phyloP scores from a whole-genome alignment of 176 grass and related monocot genomes.

The Thinopyrum elongatum region DNA sequence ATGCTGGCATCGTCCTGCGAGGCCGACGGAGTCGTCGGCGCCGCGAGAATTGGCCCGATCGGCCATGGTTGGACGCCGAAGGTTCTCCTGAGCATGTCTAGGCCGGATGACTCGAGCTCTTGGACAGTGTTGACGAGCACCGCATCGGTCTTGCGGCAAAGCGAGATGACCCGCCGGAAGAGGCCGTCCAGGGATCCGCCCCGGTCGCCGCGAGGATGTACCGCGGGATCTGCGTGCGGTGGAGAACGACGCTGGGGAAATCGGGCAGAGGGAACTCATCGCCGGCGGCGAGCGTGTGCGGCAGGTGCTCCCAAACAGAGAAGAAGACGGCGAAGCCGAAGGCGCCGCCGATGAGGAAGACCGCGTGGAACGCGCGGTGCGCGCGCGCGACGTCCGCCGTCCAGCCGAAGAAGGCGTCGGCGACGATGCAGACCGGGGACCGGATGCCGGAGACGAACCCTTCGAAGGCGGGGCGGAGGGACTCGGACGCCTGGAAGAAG shows the following conservation, averaged over 20 bases:
- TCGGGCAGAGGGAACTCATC: constrained; percentile 42
- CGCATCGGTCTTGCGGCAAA: constrained; percentile 30
- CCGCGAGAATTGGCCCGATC: constrained; percentile 44
- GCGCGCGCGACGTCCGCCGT: constrained; percentile 39
- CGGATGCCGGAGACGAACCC: constrained; percentile 34
- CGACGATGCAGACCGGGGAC: constrained; percentile 44
- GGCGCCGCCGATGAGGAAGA: constrained; percentile 50
- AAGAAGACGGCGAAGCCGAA: constrained; percentile 46
- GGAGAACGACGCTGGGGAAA: constrained; percentile 45
- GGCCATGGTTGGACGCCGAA: constrained; percentile 19
- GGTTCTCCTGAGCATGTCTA: constrained; percentile 41
- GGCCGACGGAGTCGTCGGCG: neutral
- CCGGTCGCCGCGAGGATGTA: constrained; percentile 33
- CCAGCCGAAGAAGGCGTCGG: constrained; percentile 60
- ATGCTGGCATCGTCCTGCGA: neutral
- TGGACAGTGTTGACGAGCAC: constrained; percentile 57
- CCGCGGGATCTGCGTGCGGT: constrained; percentile 50
- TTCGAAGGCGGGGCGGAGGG: constrained; percentile 55
- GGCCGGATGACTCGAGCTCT: constrained; percentile 49
- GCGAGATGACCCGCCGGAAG: constrained; percentile 25
- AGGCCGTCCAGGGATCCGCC: constrained; percentile 46
- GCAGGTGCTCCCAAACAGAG: constrained; percentile 53
- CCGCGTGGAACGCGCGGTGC: constrained; percentile 36
- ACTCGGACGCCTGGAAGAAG: constrained; percentile 52
- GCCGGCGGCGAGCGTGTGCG: constrained; percentile 24